Conservation (phyloP, 768 basidiomycete species). For the Tylopilus plumbeoviolaceoides region DNA sequence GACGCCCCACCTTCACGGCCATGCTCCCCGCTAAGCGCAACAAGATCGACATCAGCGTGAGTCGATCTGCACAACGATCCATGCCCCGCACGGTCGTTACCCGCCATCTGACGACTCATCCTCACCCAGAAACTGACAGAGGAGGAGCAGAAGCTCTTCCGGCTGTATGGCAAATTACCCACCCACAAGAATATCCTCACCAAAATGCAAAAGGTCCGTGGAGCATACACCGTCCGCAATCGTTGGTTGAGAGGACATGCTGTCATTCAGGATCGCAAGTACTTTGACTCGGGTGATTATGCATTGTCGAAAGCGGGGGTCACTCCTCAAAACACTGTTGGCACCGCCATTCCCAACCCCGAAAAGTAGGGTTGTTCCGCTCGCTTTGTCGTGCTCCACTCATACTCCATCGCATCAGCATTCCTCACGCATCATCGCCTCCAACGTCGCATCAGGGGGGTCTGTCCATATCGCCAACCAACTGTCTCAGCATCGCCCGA, state of each 20-base stretch:
- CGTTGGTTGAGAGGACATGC: conserved; percentile 7
- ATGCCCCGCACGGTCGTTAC: background rate
- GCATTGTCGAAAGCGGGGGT: conserved; percentile 94
- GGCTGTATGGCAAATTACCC: conserved; percentile 92
- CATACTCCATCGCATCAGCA: conserved; percentile 44
- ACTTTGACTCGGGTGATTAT: conserved; percentile 99
- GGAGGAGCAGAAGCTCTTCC: conserved; percentile 92
- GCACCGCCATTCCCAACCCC: conserved; percentile 97
- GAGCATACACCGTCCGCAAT: background rate
- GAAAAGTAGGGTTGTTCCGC: conserved; percentile 65
- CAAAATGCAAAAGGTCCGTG: conserved; percentile 90
- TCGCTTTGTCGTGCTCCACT: background rate
- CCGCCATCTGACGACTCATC: conserved; percentile 14
- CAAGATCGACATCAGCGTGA: conserved; percentile 91
- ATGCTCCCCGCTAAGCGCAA: conserved; percentile 82
- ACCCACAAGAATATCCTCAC: conserved; percentile 88
- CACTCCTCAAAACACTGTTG: conserved; percentile 82
- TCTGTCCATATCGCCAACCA: conserved; percentile 74
- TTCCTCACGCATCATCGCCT: conserved; percentile 85
- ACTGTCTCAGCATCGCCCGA: conserved; percentile 60
- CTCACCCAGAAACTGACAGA: conserved; percentile 64
- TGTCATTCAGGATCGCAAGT: conserved; percentile 86
- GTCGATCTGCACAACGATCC: conserved; percentile 26
- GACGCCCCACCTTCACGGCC: conserved; percentile 12
- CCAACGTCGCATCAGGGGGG: conserved; percentile 48